Base-by-base conservation (phyloP, 495 filamentous ascomycete species). In the Penicillium flavigenum region DNA sequence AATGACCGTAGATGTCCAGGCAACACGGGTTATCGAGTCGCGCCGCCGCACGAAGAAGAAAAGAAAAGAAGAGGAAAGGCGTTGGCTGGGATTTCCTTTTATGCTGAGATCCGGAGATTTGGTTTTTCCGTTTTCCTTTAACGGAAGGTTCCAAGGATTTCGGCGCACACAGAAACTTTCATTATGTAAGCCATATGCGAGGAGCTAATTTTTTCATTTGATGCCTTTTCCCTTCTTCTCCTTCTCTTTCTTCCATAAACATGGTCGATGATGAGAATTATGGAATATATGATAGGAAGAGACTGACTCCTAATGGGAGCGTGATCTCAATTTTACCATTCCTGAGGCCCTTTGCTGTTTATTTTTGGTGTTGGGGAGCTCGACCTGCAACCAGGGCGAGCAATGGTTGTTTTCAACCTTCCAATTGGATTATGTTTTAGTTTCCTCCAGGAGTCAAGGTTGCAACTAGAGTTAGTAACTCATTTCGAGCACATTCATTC, bases 11-110 rank as follows among this genome's bases (percentile, higher is more conserved):
- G 66, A 73, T 71, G 70, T 74, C 69, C 74, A 80, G 70, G 80
- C 75, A 83, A 83, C 77, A 83, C 76, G 76, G 78, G 69, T 68
- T 63, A 73, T 76, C 60, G 62, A 77, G 76, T 79, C 76, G 76
- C 77, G 76, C 74, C 79, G 81, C 83, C 81, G 83, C 83, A 85
- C 81, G 75, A 85, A 82, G 81, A 73, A 67, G 66, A 75, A 81
- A 76, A 61, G 67, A 71, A 71, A 34, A 63, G 61, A 66, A 70
- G 66, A 62, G 41, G 31, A 66, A 72, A 58, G 53, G 11, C 17
- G 36, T 31, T 9, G 31, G 27, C 16, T 49, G 14, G n/a, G 19
- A 68, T 72, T 77, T 74, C 68, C 48, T 43, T 51, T 50, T 51
- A 52, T 57, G 54, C 27, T 19, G 27, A 16, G 11, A 22, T 16